Percentiles rank a stretch among this genome's conserved stretches.
phyloP scores from a whole-genome alignment of 306 rosid genomes.

The Cucumis melo region DNA sequence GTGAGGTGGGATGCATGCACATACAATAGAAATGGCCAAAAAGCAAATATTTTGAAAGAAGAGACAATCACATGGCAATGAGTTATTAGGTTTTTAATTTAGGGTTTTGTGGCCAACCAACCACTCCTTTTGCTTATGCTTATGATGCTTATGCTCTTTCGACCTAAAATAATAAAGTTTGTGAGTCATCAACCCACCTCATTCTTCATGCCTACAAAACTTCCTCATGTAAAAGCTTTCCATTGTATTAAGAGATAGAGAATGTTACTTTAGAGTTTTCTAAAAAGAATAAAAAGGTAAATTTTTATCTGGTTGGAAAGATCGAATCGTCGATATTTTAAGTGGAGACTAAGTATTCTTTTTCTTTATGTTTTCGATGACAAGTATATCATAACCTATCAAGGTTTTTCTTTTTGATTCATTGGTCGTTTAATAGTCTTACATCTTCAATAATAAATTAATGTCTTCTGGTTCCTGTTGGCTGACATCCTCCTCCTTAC shows the following conservation, averaged over 20 bases:
- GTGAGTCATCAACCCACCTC: not conserved
- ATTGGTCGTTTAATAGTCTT: too few relatives aligned
- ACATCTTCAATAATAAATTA: too few relatives aligned
- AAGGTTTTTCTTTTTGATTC: too few relatives aligned
- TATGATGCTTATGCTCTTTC: not conserved
- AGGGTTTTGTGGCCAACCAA: not conserved
- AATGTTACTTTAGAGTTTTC: too few relatives aligned
- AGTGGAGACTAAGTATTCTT: too few relatives aligned
- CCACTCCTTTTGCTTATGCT: not conserved
- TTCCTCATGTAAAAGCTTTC: not conserved
- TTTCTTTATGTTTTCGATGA: too few relatives aligned
- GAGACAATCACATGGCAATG: not conserved
- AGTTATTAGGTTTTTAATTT: constrained; percentile 1
- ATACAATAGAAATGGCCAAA: not conserved
- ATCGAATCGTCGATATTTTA: too few relatives aligned
- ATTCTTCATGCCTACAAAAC: not conserved
- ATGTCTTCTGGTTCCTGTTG: too few relatives aligned
- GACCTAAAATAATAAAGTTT: not conserved
- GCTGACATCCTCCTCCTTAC: too few relatives aligned
- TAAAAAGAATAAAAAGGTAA: too few relatives aligned
- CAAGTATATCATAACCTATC: too few relatives aligned
- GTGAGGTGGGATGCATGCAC: constrained; percentile 2
- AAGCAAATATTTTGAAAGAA: constrained; percentile 1
- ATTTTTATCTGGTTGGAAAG: too few relatives aligned
- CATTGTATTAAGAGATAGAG: not conserved